Percentiles rank a stretch among this genome's conserved stretches.
Conservation (phyloP, 169 alveolate species). For the Plasmodium malariae region DNA sequence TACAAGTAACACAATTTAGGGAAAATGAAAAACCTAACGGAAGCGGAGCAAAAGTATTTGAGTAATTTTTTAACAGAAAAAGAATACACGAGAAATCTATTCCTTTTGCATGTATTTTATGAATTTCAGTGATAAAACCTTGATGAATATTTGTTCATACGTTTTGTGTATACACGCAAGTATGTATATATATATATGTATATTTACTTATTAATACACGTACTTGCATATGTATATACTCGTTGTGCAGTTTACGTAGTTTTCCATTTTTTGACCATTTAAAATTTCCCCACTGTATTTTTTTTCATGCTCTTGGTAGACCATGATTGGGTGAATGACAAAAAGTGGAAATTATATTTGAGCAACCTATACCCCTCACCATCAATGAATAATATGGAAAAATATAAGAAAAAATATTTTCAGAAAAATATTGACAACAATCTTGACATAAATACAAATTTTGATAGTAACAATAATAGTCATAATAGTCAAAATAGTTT, state of each 20-base stretch:
- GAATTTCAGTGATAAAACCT: not conserved
- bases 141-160: not conserved
- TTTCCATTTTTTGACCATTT: too few relatives aligned
- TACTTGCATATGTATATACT: not conserved
- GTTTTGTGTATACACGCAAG: not conserved
- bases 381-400: conserved; percentile 64
- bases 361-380: conserved; percentile 68
- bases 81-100: too few relatives aligned
- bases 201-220: not conserved
- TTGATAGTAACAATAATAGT: conserved; percentile 9
- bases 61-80: conserved; percentile 47
- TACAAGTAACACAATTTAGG: not conserved
- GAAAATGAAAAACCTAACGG: conserved; percentile 62
- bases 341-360: conserved; percentile 55
- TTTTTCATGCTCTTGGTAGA: not conserved
- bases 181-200: not conserved
- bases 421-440: conserved; percentile 62
- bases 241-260: not conserved
- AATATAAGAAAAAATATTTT: conserved; percentile 69
- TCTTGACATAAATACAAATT: conserved; percentile 41
- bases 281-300: too few relatives aligned
- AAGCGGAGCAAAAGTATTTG: conserved; percentile 56
- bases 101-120: too few relatives aligned
- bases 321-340: conserved; percentile 76
- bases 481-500: too few relatives aligned